Base-by-base conservation (phyloP, 257 asterid species). In the Solanum medicagineum region DNA sequence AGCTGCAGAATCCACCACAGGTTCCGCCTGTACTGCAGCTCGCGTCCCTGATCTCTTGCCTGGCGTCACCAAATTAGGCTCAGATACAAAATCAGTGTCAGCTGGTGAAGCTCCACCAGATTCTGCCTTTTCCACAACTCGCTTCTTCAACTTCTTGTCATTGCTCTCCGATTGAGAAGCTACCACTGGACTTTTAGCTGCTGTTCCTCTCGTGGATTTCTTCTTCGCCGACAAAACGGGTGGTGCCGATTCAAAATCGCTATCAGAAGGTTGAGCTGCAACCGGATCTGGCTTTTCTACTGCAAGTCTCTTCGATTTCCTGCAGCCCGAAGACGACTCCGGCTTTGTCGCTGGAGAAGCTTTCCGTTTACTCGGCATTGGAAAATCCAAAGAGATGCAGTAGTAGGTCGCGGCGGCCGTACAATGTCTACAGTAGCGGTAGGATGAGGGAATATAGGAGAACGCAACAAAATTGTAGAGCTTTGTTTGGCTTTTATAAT, bases 301-400 rank as follows among this genome's bases (percentile, higher is more conserved):
- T 4, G 22, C 85, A 13, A 49, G 77, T 65, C 85, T 63, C 65
- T 65, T 83, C 29, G 59, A 59, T 32, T 84, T 80, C 68, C 83
- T 79, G 6, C 59, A 16, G 16, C 24, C 73, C 40, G 56, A 51
- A 66, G 84, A 19, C 11, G 81, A 20, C 7, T 63, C 83, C 59
- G 53, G 14, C 0, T 44, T 59, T 44, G 36, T 22, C 14, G 56
- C 59, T 10, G 66, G 44, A 10, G 88, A 45, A 19, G 84, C 62
- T 71, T 45, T 81, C 60, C 88, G 71, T 70, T 86, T 70, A 8
- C 62, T 26, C 10, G 88, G 62, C 85, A 86, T 80, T 7, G 7
- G 10, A 69, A 53, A 24, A 75, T 51, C 0, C 0, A 10, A 75
- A 75, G 14, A 49, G 62, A 15, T 7, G 15, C n/a, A 74, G 83